Conservation (phyloP, 2,329 filamentous ascomycete genomes). For the Penicillium sp. region DNA sequence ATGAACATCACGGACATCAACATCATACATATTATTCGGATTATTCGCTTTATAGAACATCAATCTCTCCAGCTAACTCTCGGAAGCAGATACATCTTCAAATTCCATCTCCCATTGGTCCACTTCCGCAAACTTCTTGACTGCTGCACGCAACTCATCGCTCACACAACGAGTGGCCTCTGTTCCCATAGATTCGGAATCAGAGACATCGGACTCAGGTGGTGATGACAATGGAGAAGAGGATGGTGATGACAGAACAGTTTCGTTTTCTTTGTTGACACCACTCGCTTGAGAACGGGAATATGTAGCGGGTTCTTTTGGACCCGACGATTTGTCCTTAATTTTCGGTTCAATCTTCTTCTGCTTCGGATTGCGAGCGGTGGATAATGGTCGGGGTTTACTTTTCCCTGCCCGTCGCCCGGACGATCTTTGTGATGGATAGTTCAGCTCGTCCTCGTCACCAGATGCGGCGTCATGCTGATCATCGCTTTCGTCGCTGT, state of each 20-base stretch:
- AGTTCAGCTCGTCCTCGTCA: constrained; percentile 41
- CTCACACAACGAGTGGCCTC: constrained; percentile 27
- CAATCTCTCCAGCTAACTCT: constrained; percentile 15
- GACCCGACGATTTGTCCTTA: constrained; percentile 13
- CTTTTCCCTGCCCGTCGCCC: constrained; percentile 16
- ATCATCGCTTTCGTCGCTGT: constrained; percentile 30
- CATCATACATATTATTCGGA: background rate
- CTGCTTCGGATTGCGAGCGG: constrained; percentile 16
- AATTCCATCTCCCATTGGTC: constrained; percentile 46
- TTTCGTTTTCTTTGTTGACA: constrained; percentile 34
- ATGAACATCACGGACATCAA: background rate
- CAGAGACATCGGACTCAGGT: constrained; percentile 30
- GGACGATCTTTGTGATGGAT: constrained; percentile 20
- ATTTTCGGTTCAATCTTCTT: constrained; percentile 13
- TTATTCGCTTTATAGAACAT: background rate
- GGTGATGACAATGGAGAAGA: constrained; percentile 38
- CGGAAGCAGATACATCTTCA: constrained; percentile 38
- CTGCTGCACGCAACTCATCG: constrained; percentile 37
- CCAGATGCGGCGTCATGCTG: constrained; percentile 21
- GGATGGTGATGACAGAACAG: constrained; percentile 28
- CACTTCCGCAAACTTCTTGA: constrained; percentile 42
- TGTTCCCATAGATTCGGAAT: constrained; percentile 22
- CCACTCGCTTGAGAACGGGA: constrained; percentile 15
- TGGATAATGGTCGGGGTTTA: constrained; percentile 23
- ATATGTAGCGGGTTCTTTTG: constrained; percentile 6